Evolutionary conservation across 306 rosid genomes (phyloP), one percentile per base, ranked within the genome.

Genomic region (Coriaria nepalensis): DNA sequence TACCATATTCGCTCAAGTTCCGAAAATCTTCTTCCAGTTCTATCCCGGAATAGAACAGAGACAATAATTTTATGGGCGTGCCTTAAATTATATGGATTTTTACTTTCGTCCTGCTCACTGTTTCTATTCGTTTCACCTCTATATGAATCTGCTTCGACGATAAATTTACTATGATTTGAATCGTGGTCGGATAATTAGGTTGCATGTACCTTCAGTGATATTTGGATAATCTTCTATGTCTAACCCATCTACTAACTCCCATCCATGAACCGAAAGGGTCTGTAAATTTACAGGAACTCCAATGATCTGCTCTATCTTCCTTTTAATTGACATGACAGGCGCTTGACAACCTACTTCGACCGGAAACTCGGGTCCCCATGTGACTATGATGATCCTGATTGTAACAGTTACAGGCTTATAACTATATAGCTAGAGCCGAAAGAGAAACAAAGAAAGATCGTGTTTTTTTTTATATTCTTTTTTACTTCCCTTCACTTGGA

Each of bases 171-270:
- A 47, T 37, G 58, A 84, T 64, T 13, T 65, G 78, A 61, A 84
- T 72, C 68, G 71, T 77, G 47, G 45, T 55, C 4, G 51, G 46
- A 35, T 60, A 51, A 49, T 56, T 6, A 33, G 73, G 52, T 48
- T 47, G 55, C 42, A 43, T 34, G 61, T 84, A 48, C 92, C 94
- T 55, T 90, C 79, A 14, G 63, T 60, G 65, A 84, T 44, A 50
- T 84, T 81, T 10, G 83, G 92, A 14, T 90, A 84, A 53, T 90
- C 97, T 69, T 90, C 93, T 90, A 84, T 73, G 82, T 81, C 93
- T 43, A 90, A 50, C 46, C 82, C 97, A 61, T 84, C 95, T 10
- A 84, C 2, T 10, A 90, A 72, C 62, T 90, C 97, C 82, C 86
- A 79, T 15, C 80, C 95, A 20, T 45, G 71, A 14, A 81, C 79